Evolutionary conservation across 208 protist genomes (phyloP), one percentile per base, ranked within the genome.

Genomic region (Ichthyophonus hoferi): DNA sequence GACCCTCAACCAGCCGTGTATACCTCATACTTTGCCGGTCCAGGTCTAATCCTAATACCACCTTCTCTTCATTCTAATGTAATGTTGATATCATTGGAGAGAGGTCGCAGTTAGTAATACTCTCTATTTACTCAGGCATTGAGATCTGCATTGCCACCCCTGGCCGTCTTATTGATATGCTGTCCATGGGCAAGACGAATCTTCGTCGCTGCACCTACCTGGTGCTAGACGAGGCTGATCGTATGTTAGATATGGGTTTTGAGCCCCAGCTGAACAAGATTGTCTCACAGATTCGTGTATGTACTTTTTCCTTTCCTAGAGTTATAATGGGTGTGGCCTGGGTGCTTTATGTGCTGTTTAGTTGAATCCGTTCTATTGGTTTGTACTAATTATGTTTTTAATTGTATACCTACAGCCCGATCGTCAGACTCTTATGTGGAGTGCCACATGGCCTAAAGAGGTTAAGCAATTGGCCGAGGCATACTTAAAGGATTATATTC

Each of bases 201-300:
- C 89, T 98, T 7, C 0, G 83, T 12, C 87, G 94, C 31, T 92
- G 94, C 24, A 94, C 93, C 14, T 97, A 96, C 88, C 90, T 98
- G 1, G 95, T 97, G 0, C 81, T 97, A 1, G 96, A 97, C 90
- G 96, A 98, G 86, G 96, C 96, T 35, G 96, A 98, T 91, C 91
- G 95, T 82, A 97, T 97, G 96, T 92, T 98, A 3, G 96, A 97
- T 89, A 97, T 97, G 95, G 96, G 96, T 40, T 97, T 98, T 81
- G 94, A 96, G 87, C 91, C 90, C 38, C 95, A 97, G 87, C 89
- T 92, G 42, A 67, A 67, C 37, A 86, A 88, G 1, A 93, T 94
- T 82, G 88, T 95, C 40, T 2, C n/a, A 24, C 92, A 95, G 88
- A 95, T 95, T 41, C 90, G 94, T 35, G 79, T 83, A 83, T 33